Percentiles rank a stretch among this genome's conserved stretches.
phyloP scores from a whole-genome alignment of 2,329 filamentous ascomycete genomes.

The Cytospora chrysosperma region DNA sequence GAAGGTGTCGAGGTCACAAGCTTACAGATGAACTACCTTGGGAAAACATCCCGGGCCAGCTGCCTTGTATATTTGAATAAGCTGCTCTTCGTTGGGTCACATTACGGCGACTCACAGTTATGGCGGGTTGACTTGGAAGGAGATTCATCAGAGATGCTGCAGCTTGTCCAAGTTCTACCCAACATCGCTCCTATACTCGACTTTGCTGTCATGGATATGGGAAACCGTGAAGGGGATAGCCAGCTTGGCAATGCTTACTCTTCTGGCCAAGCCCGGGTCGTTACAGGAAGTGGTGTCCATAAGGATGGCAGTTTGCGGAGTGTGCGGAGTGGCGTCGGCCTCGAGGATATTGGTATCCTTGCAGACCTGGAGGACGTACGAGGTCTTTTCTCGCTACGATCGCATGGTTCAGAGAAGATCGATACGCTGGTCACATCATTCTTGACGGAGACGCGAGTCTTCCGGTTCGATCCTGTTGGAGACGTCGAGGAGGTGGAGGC shows the following conservation, averaged over 20 bases:
- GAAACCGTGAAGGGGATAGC: slow-evolving; percentile 74
- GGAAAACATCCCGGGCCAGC: slow-evolving; percentile 70
- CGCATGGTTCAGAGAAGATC: slow-evolving; percentile 45
- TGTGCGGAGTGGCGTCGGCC: slow-evolving; percentile 87
- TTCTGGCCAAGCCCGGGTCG: slow-evolving; percentile 88
- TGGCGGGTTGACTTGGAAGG: slow-evolving; percentile 57
- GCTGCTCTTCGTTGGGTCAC: slow-evolving; percentile 82
- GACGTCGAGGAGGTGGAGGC: slow-evolving; percentile 84
- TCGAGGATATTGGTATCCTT: slow-evolving; percentile 82
- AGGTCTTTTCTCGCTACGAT: slow-evolving; percentile 68
- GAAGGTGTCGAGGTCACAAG: slow-evolving; percentile 65
- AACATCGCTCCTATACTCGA: slow-evolving; percentile 92
- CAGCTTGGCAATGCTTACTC: slow-evolving; percentile 84
- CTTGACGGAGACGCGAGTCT: slow-evolving; percentile 78
- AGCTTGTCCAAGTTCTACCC: slow-evolving; percentile 70
- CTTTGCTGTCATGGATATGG: slow-evolving; percentile 95
- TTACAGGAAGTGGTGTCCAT: slow-evolving; percentile 88
- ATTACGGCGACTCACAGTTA: slow-evolving; percentile 89
- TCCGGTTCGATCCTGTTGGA: slow-evolving; percentile 70
- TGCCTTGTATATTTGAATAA: slow-evolving; percentile 75
- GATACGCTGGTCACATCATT: slow-evolving; percentile 81
- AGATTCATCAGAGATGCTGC: slow-evolving; percentile 45
- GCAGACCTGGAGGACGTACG: slow-evolving; percentile 74
- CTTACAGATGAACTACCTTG: slow-evolving; percentile 68
- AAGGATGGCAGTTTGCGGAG: slow-evolving; percentile 85